phyloP scores from a whole-genome alignment of 2,329 filamentous ascomycete species.

The Sporothrix euskadiensis region DNA sequence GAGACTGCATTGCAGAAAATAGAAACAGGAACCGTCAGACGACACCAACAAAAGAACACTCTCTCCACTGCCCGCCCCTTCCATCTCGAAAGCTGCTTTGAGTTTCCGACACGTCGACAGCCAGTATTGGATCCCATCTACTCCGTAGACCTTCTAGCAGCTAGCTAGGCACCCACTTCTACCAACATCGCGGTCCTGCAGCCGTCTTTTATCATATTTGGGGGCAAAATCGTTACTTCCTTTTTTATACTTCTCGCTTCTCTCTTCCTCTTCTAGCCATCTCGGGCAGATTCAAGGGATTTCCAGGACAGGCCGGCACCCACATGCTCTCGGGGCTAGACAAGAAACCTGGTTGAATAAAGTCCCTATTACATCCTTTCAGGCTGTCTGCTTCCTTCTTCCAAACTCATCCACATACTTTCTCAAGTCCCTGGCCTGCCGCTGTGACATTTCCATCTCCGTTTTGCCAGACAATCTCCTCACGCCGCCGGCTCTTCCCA shows the following conservation, averaged over 20 bases:
- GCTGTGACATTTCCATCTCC: not conserved
- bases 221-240: not conserved
- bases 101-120: not conserved
- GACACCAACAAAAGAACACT: not conserved
- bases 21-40: not conserved
- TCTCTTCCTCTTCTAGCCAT: constrained; percentile 17
- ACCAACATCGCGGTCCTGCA: not conserved
- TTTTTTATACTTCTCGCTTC: constrained; percentile 11
- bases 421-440: not conserved
- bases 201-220: not conserved
- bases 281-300: not conserved
- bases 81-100: not conserved
- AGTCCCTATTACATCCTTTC: not conserved
- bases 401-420: not conserved
- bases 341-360: not conserved
- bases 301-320: not conserved
- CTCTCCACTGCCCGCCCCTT: not conserved
- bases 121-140: not conserved
- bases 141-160: not conserved
- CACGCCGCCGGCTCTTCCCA: not conserved
- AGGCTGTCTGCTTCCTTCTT: not conserved
- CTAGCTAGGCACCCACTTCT: not conserved
- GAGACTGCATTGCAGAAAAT: not conserved
- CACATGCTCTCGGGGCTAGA: not conserved
- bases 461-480: no score